These are phyloP conservation scores for Aspergillus niger DNA, from an alignment of 2,329 filamentous ascomycete species.

Conservation along the genomic window DNA sequence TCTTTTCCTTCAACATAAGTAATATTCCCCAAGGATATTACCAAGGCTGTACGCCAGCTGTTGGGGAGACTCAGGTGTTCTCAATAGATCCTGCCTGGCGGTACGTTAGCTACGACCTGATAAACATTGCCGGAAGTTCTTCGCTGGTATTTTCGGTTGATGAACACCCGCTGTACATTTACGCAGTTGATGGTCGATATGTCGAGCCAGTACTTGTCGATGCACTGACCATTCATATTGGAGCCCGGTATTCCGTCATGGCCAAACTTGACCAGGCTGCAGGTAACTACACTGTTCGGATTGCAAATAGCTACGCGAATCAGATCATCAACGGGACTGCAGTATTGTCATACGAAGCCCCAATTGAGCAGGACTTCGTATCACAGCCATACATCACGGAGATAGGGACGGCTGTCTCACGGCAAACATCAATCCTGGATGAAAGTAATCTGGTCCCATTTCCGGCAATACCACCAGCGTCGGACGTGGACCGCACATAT, in stretches of 20 bases:
- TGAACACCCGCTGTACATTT: conserved; percentile 48
- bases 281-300: conserved; percentile 49
- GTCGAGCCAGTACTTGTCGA: conserved; percentile 44
- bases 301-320: conserved; percentile 50
- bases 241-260: conserved; percentile 45
- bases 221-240: conserved; percentile 35
- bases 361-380: background rate
- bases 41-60: conserved; percentile 50
- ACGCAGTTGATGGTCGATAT: conserved; percentile 48
- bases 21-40: conserved; percentile 31
- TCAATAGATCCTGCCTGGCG: conserved; percentile 38
- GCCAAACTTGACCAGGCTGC: conserved; percentile 43
- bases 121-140: conserved; percentile 53
- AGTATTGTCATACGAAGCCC: conserved; percentile 44
- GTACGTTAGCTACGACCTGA: conserved; percentile 58
- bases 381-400: conserved; percentile 50
- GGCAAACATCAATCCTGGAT: conserved; percentile 46
- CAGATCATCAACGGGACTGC: conserved; percentile 59
- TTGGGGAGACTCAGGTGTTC: conserved; percentile 49
- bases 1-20: conserved; percentile 29
- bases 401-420: conserved; percentile 46
- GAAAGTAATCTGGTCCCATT: conserved; percentile 47
- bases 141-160: conserved; percentile 52
- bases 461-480: conserved; percentile 46
- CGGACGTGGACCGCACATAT: conserved; percentile 49